These are phyloP conservation scores for Penicillium parvum DNA, from an alignment of 495 filamentous ascomycete genomes.

Conservation along the genomic window DNA sequence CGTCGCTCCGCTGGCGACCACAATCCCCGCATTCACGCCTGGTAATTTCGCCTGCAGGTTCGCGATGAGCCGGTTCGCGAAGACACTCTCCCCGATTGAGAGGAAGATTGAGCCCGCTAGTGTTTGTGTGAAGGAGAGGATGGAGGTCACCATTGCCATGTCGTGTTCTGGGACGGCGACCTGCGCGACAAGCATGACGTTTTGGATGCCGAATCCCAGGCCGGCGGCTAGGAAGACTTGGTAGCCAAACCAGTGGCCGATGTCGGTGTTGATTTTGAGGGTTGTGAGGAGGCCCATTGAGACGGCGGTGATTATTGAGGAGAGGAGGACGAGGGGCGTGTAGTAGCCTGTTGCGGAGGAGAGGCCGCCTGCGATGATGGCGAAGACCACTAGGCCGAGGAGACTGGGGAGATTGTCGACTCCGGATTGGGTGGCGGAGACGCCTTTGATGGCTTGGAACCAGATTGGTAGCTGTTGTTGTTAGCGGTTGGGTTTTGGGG, in stretches of 20 bases:
- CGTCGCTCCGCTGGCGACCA: slow-evolving; percentile 60
- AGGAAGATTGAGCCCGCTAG: slow-evolving; percentile 67
- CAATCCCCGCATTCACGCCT: slow-evolving; percentile 36
- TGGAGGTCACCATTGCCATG: slow-evolving; percentile 60
- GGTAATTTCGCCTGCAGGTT: slow-evolving; percentile 48
- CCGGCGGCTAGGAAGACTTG: slow-evolving; percentile 24
- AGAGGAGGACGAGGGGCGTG: slow-evolving; percentile 54
- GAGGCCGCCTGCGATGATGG: slow-evolving; percentile 15
- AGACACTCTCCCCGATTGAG: slow-evolving; percentile 66
- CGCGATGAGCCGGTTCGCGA: slow-evolving; percentile 58
- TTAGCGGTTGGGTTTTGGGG: not conserved
- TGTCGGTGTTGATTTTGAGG: slow-evolving; percentile 11
- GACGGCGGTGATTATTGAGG: slow-evolving; percentile 51
- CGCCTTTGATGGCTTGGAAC: slow-evolving; percentile 33
- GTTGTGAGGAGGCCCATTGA: slow-evolving; percentile 50
- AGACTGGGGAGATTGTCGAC: slow-evolving; percentile 27
- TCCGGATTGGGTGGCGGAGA: slow-evolving; percentile 26
- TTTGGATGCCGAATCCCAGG: slow-evolving; percentile 22
- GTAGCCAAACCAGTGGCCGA: slow-evolving; percentile 22
- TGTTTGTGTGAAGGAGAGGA: slow-evolving; percentile 62
- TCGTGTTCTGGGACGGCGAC: slow-evolving; percentile 55
- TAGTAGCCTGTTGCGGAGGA: slow-evolving; percentile 26
- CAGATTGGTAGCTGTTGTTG: slow-evolving; percentile 36
- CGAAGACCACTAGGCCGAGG: slow-evolving; percentile 14
- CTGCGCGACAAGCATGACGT: slow-evolving; percentile 56